Conservation (phyloP, 2,329 filamentous ascomycete genomes). For the Colletotrichum sp. region DNA sequence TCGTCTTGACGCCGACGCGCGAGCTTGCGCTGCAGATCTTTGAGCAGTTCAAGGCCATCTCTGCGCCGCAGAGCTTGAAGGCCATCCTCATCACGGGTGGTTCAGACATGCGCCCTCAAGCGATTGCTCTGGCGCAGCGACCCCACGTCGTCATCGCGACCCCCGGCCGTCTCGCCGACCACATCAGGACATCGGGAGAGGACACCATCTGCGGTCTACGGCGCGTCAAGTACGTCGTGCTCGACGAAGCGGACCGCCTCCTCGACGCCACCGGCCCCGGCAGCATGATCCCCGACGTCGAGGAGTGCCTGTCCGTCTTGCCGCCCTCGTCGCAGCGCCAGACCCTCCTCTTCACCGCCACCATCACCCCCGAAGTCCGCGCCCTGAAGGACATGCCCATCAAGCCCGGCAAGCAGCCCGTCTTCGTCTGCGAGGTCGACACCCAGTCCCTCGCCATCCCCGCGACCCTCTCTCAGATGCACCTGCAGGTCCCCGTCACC, state of each 20-base stretch:
- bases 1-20: slow-evolving; percentile 87
- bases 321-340: slow-evolving; percentile 83
- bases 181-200: slow-evolving; percentile 88
- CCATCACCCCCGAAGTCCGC: slow-evolving; percentile 89
- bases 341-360: slow-evolving; percentile 95
- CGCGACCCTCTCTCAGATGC: slow-evolving; percentile 79
- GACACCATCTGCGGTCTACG: slow-evolving; percentile 86
- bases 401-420: slow-evolving; percentile 71
- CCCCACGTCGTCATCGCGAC: slow-evolving; percentile 96
- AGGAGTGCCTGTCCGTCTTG: slow-evolving; percentile 83
- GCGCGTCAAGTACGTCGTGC: slow-evolving; percentile 83
- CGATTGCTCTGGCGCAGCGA: slow-evolving; percentile 78
- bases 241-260: slow-evolving; percentile 94
- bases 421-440: slow-evolving; percentile 90
- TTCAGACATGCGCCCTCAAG: slow-evolving; percentile 89
- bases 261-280: slow-evolving; percentile 75
- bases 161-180: slow-evolving; percentile 89
- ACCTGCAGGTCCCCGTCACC: slow-evolving; percentile 87
- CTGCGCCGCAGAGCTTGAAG: slow-evolving; percentile 85
- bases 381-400: slow-evolving; percentile 81
- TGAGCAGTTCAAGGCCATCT: slow-evolving; percentile 94
- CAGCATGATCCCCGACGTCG: slow-evolving; percentile 93
- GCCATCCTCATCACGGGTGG: slow-evolving; percentile 90
- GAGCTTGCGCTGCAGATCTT: slow-evolving; percentile 96
- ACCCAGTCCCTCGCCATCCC: slow-evolving; percentile 79